These are phyloP conservation scores for Kodamaea neixiangensis DNA, from an alignment of 805 yeast species.

Conservation along the genomic window DNA sequence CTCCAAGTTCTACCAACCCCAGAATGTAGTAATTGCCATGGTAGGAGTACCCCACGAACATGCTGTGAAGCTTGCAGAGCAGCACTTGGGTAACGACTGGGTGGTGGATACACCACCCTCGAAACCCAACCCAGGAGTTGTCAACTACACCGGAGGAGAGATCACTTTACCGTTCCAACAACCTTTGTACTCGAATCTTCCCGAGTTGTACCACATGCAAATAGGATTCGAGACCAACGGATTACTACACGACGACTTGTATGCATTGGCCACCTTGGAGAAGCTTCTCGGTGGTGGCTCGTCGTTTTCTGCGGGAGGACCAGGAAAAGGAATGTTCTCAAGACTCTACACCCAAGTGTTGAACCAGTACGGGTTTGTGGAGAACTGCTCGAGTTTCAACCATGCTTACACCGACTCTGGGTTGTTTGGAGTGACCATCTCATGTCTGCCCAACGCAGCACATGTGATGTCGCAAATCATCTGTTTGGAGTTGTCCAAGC, in stretches of 20 bases:
- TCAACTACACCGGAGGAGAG: conserved; percentile 55
- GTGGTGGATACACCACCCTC: conserved; percentile 9
- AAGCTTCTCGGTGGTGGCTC: conserved; percentile 95
- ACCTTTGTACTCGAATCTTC: conserved; percentile 50
- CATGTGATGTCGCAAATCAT: conserved; percentile 79
- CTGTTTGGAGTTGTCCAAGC: conserved; percentile 43
- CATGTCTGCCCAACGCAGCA: conserved; percentile 86
- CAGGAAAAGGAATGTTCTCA: conserved; percentile 98
- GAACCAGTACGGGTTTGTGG: conserved; percentile 89
- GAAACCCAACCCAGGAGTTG: conserved; percentile 53
- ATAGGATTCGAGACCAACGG: conserved; percentile 88
- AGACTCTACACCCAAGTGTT: conserved; percentile 88
- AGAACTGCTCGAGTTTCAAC: conserved; percentile 83
- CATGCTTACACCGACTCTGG: conserved; percentile 92
- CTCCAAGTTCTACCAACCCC: conserved; percentile 69
- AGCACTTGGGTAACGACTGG: conserved; percentile 64
- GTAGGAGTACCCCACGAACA: conserved; percentile 75
- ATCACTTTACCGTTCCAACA: conserved; percentile 39
- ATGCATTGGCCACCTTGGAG: conserved; percentile 87
- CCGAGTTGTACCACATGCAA: conserved; percentile 82
- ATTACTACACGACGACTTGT: conserved; percentile 79
- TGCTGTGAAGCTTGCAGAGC: conserved; percentile 65
- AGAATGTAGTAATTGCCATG: conserved; percentile 80
- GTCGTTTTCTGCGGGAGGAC: conserved; percentile 97
- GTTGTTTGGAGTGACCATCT: conserved; percentile 81